Base-by-base conservation (phyloP, 805 yeast species). In the Yamadazyma philogaea region DNA sequence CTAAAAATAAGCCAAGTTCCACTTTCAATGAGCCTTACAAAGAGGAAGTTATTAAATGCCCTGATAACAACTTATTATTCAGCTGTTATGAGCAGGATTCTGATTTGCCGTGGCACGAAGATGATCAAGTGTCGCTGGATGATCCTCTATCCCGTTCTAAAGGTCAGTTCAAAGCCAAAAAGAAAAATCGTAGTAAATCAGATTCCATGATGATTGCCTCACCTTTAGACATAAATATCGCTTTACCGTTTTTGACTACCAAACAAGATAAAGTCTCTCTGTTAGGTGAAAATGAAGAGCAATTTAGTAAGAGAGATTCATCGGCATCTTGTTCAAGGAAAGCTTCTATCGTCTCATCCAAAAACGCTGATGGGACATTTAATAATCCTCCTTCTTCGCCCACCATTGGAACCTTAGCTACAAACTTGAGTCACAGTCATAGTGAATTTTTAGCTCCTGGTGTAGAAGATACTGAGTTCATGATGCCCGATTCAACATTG, bases 21-120 rank as follows among this genome's bases (percentile, higher is more conserved):
- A 56, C 28, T 61, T 71, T 18, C 37, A 26, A 40, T 43, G 73
- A 57, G 57, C 82, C 61, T 51, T 84, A 43, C 66, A 82, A 59
- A 47, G 82, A 82, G 43, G 90, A 84, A 52, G 72, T 78, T 4
- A 66, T 83, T 30, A 71, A 69, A 37, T 76, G 84, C 50, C 67
- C 72, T 0, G 74, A 79, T 51, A 84, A 82, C 48, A 84, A 84
- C 51, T 57, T 84, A 27, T 56, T 84, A 31, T 77, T 80, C 4
- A 72, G 78, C 46, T 77, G 82, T 49, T 78, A 75, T 48, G 73
- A 73, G 21, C 55, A 57, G 1, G 66, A 60, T 32, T 43, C 41
- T 26, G 15, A 27, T 15, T 16, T 15, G 4, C 24, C 38, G 8
- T 14, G 17, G 14, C 32, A 27, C 37, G 32, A 38, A 28, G 47